Conservation (phyloP, 208 protist genomes). For the Leishmania amazonensis region DNA sequence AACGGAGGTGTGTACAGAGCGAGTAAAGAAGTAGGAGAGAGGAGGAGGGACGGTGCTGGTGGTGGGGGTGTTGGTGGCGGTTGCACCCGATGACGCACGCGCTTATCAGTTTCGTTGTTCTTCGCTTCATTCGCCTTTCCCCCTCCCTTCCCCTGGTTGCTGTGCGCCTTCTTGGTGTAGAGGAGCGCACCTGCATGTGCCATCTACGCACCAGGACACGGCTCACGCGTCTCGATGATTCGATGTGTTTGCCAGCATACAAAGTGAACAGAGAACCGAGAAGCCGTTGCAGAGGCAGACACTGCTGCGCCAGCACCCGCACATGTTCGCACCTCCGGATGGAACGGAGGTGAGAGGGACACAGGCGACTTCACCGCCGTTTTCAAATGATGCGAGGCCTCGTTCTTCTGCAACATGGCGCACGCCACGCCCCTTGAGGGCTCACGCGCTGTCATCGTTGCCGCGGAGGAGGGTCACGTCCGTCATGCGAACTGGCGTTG, state of each 20-base stretch:
- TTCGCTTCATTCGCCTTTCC: neutral
- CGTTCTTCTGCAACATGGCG: neutral
- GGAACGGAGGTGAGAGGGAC: neutral
- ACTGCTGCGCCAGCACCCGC: neutral
- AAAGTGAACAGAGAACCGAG: neutral
- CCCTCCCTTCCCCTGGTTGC: neutral
- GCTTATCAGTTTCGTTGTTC: neutral
- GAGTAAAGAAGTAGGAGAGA: neutral
- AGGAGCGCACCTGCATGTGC: neutral
- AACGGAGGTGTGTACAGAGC: neutral
- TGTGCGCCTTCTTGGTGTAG: neutral
- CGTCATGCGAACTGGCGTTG: slow-evolving; percentile 29
- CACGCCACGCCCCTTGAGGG: no score
- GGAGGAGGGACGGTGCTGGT: no score
- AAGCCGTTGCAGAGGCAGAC: neutral
- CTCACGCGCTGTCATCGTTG: neutral
- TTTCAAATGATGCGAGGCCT: neutral
- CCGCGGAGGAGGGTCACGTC: slow-evolving; percentile 27
- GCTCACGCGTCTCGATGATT: neutral
- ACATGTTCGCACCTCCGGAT: neutral
- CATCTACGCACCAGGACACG: neutral
- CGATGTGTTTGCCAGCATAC: neutral
- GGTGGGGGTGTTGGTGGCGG: neutral
- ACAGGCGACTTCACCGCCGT: neutral
- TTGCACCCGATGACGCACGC: neutral